phyloP scores from a whole-genome alignment of 2,329 filamentous ascomycete species.

The Beauveria bassiana region DNA sequence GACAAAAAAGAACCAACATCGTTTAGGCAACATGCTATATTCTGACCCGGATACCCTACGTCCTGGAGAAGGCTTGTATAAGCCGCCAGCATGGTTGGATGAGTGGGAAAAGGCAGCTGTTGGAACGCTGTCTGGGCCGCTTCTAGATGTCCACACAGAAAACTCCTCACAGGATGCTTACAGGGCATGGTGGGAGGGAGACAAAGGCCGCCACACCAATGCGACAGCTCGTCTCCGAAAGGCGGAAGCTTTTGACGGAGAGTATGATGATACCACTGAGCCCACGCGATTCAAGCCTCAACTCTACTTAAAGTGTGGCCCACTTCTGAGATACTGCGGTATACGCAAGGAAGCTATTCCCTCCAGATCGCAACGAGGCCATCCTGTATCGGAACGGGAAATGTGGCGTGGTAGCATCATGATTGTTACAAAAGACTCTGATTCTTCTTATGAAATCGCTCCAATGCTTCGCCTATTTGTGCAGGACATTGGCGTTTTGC shows the following conservation, averaged over 20 bases:
- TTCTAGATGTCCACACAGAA: slow-evolving; percentile 50
- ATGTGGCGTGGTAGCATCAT: slow-evolving; percentile 91
- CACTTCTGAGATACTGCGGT: slow-evolving; percentile 82
- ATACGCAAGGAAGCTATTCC: slow-evolving; percentile 56
- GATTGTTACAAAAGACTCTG: slow-evolving; percentile 84
- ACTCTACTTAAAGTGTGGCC: slow-evolving; percentile 82
- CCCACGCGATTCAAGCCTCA: slow-evolving; percentile 73
- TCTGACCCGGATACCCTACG: slow-evolving; percentile 33
- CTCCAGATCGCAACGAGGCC: slow-evolving; percentile 19
- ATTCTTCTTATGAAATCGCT: slow-evolving; percentile 72
- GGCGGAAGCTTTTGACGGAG: slow-evolving; percentile 58
- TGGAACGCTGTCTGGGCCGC: slow-evolving; percentile 48
- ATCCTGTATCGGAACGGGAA: slow-evolving; percentile 49
- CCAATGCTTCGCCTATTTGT: slow-evolving; percentile 79
- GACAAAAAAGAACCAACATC: slow-evolving; percentile 25
- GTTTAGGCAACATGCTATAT: slow-evolving; percentile 34
- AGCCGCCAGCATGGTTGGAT: slow-evolving; percentile 52
- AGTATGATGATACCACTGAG: slow-evolving; percentile 55
- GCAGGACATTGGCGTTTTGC: slow-evolving; percentile 75
- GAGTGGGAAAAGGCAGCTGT: slow-evolving; percentile 66
- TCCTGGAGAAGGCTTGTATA: slow-evolving; percentile 50
- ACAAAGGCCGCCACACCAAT: slow-evolving; percentile 38
- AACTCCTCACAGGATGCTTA: slow-evolving; percentile 35
- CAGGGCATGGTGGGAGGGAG: slow-evolving; percentile 72
- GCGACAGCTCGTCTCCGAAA: slow-evolving; percentile 40